Evolutionary conservation across 2,329 filamentous ascomycete species (phyloP), one percentile per base, ranked within the genome.

Genomic region (Aspergillus tanneri): DNA sequence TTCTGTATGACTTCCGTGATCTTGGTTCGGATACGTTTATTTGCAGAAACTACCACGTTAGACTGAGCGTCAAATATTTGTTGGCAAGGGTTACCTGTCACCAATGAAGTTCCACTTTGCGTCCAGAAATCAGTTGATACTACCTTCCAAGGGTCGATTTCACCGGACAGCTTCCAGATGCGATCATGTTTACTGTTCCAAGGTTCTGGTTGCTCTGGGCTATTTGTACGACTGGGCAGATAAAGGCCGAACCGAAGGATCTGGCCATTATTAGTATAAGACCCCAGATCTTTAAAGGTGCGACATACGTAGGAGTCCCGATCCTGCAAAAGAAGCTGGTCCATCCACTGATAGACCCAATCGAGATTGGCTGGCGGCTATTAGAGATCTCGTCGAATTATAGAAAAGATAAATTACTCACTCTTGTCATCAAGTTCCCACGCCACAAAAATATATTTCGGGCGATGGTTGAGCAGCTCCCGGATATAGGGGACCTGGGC

Each of bases 401-500:
- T 12, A 21, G n/a, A 11, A 11, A 23, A 21, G 36, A n/a, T n/a
- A n/a, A n/a, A n/a, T 12, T 21, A 38, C 36, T 38, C 23, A 38
- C 19, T 11, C 18, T 43, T 25, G 22, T 54, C 11, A 11, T 54
- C 23, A 21, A 51, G 2, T 32, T 54, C 51, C 44, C 38, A 55
- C 2, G 39, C 37, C 32, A 55, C 40, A 16, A 52, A 55, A 16
- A 53, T 50, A 10, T 32, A 36, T 10, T 32, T 39, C 7, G 34
- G 2, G 40, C 4, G 22, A 4, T 14, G 7, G n/a, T 40, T 18
- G 2, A 46, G 35, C 11, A 68, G 52, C 46, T 64, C 42, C 25
- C 61, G 61, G 4, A 69, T 43, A 52, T 65, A 64, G 23, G 54
- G 59, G 39, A 68, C 30, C 28, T 62, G 47, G 12, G 55, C 51